Conservation (phyloP, 2,329 filamentous ascomycete genomes). For the Colletotrichum sp. region DNA sequence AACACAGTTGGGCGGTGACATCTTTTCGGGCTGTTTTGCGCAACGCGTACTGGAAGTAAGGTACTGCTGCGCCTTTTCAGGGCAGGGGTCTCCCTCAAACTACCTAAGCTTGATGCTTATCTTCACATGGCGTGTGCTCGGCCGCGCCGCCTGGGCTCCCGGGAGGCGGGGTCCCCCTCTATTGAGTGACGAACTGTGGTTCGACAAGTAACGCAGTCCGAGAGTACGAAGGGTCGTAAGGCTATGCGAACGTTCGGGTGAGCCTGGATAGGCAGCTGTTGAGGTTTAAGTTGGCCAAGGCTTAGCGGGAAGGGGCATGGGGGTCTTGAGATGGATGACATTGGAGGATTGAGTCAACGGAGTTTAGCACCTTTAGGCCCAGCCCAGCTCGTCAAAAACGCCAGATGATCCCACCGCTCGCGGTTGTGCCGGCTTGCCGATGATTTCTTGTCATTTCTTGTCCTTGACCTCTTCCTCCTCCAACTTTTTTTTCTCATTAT, state of each 20-base stretch:
- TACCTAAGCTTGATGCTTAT: constrained; percentile 16
- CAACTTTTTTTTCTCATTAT: constrained; percentile 19
- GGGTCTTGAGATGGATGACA: not conserved
- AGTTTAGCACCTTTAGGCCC: constrained; percentile 2
- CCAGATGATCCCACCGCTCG: constrained; percentile 11
- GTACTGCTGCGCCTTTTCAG: not conserved
- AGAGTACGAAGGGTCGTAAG: constrained; percentile 4
- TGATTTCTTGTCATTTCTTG: constrained; percentile 2
- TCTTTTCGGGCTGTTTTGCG: not conserved
- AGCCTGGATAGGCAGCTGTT: not conserved
- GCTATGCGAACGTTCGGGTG: constrained; percentile 7
- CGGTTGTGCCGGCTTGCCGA: constrained; percentile 4
- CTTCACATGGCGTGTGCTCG: constrained; percentile 5
- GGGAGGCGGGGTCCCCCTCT: not conserved
- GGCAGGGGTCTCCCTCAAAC: not conserved
- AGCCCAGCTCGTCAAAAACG: constrained; percentile 5
- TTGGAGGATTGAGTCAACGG: constrained; percentile 12
- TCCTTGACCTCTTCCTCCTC: constrained; percentile 15
- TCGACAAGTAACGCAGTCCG: not conserved
- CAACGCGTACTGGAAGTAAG: constrained; percentile 1
- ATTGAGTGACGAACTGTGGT: constrained; percentile 5
- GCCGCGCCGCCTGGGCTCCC: constrained; percentile 1
- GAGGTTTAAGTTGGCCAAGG: not conserved
- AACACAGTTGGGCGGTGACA: not conserved
- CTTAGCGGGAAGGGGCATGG: not conserved